These are phyloP conservation scores for Aureobasidium sp. DNA, from an alignment of 2,329 filamentous ascomycete genomes.

Conservation along the genomic window DNA sequence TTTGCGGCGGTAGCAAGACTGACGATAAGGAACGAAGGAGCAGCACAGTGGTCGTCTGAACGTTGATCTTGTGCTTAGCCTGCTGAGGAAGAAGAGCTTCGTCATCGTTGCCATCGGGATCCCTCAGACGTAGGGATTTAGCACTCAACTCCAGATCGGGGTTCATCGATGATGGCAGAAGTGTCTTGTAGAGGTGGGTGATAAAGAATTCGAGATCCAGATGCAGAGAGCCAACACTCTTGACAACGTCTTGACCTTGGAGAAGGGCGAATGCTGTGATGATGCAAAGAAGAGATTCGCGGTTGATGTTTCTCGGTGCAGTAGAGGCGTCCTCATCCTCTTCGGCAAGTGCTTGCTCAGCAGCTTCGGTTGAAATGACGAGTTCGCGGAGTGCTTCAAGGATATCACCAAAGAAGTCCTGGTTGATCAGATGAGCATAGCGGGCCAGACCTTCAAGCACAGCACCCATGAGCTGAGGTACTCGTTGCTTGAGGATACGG, in stretches of 20 bases:
- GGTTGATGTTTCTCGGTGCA: conserved; percentile 62
- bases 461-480: conserved; percentile 86
- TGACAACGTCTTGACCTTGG: conserved; percentile 85
- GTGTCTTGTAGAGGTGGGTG: conserved; percentile 80
- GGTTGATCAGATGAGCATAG: conserved; percentile 95
- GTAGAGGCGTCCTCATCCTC: conserved; percentile 36
- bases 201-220: conserved; percentile 95
- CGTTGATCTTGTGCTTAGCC: conserved; percentile 66
- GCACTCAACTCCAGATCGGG: conserved; percentile 77
- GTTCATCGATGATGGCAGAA: conserved; percentile 71
- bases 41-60: conserved; percentile 89
- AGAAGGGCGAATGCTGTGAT: conserved; percentile 96
- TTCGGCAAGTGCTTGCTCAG: conserved; percentile 42
- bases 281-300: conserved; percentile 86
- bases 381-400: conserved; percentile 92
- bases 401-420: conserved; percentile 96
- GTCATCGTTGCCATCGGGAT: conserved; percentile 13
- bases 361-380: conserved; percentile 62
- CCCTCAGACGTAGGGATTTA: conserved; percentile 36
- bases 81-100: conserved; percentile 21
- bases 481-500: conserved; percentile 77
- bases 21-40: conserved; percentile 80
- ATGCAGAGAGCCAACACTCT: conserved; percentile 71
- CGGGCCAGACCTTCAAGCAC: conserved; percentile 90
- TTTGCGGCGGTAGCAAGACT: conserved; percentile 68